Conservation (phyloP, 495 filamentous ascomycete species). For the Hypoxylon crocopeplum region DNA sequence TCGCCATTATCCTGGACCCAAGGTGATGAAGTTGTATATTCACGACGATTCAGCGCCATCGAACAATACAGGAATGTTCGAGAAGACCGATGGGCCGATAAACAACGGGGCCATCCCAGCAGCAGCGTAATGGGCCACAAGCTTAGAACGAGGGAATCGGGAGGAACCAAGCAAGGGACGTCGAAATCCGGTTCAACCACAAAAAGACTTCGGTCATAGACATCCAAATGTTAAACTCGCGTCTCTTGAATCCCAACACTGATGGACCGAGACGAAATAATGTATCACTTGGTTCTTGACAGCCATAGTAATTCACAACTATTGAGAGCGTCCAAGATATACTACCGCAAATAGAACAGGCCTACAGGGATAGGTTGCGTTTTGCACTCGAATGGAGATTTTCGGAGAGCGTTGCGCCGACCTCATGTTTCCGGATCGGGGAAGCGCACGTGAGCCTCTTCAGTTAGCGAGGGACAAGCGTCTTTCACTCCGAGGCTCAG, state of each 20-base stretch:
- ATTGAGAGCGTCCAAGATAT: neutral
- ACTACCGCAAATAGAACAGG: slow-evolving; percentile 15
- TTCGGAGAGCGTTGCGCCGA: slow-evolving; percentile 38
- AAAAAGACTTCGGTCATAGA: too few species aligned
- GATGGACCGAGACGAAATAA: neutral
- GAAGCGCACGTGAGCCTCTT: slow-evolving; percentile 19
- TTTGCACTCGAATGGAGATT: slow-evolving; percentile 6
- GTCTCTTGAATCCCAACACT: too few species aligned
- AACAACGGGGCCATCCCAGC: neutral
- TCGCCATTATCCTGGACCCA: slow-evolving; percentile 65
- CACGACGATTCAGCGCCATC: slow-evolving; percentile 39
- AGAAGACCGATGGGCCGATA: slow-evolving; percentile 8
- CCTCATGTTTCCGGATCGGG: slow-evolving; percentile 25
- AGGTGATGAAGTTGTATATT: slow-evolving; percentile 57
- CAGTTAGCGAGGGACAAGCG: neutral
- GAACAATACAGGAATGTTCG: slow-evolving; percentile 5
- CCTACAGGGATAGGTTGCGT: slow-evolving; percentile 7
- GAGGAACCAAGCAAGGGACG: too few species aligned
- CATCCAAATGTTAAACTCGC: too few species aligned
- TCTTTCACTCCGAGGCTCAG: too few species aligned
- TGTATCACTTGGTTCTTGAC: slow-evolving; percentile 4
- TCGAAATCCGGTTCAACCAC: neutral
- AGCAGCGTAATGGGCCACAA: neutral
- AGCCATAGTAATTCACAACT: neutral
- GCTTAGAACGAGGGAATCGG: neutral